These are phyloP conservation scores for Hysterium pulicare DNA, from an alignment of 2,329 filamentous ascomycete species.

Conservation along the genomic window DNA sequence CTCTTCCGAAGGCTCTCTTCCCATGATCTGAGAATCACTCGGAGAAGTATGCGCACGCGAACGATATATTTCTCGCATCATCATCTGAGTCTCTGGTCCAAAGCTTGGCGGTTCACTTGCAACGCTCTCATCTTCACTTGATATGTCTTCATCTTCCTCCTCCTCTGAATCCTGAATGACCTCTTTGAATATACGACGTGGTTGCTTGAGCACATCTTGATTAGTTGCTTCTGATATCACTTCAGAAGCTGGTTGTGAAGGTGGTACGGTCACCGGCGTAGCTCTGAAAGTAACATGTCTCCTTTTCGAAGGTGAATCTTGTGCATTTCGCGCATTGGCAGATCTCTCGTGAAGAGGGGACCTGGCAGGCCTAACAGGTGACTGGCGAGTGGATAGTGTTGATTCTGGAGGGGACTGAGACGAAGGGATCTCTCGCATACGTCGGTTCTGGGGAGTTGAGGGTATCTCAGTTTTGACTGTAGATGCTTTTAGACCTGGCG, in stretches of 20 bases:
- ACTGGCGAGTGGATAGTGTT: neutral
- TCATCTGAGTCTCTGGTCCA: neutral
- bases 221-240: neutral
- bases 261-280: neutral
- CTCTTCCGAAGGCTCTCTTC: too few relatives aligned
- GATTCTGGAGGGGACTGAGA: constrained; percentile 1
- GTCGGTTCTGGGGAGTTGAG: neutral
- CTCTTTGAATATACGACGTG: neutral
- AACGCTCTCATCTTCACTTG: neutral
- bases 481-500: neutral
- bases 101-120: neutral
- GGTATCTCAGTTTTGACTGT: neutral
- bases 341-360: neutral
- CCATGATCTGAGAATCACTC: too few relatives aligned
- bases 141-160: neutral
- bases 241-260: neutral
- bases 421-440: constrained; percentile 1
- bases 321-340: neutral
- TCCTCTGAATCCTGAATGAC: constrained; percentile 1
- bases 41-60: neutral
- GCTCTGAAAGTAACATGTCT: neutral
- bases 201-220: neutral
- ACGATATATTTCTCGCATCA: neutral
- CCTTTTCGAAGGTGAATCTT: neutral
- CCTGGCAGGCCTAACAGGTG: neutral